Evolutionary conservation across 305 asterid species (phyloP), one percentile per base, ranked within the genome.

Genomic region (Fraxinus nigra): DNA sequence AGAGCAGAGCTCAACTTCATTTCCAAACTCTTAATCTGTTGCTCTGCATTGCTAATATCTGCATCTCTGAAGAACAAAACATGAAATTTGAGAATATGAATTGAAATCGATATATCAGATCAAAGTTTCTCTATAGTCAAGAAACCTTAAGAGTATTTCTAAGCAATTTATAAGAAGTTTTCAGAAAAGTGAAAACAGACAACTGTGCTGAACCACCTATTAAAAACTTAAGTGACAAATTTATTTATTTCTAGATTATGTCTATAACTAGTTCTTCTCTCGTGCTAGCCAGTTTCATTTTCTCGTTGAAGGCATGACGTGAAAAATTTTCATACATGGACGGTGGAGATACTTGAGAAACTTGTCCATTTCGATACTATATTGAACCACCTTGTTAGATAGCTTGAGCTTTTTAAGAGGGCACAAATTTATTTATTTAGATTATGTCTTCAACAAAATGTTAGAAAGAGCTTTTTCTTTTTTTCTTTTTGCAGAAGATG

Each of bases 1-100:
- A 91, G 88, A 88, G 90, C 87, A 83, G 96, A 91, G 72, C 89
- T 93, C 86, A 97, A 88, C 91, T 91, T 91, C 89, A 73, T 82
- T 85, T 92, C 98, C 88, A 91, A 83, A 87, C 85, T 90, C 89
- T 88, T 92, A 79, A 90, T 85, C 85, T 89, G 92, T 86, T 91
- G 90, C 87, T 94, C 90, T 40, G 93, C 90, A 43, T 61, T 81
- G 86, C 84, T 81, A 79, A 97, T 86, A 56, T 95, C 91, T 87
- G 87, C 91, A 86, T 97, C 99, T 89, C 99, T 97, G 94, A 86
- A 84, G 78, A 84, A 82, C 33, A 78, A 69, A 77, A 77, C 75
- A 80, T 74, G 56, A 87, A 26, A 73, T 22, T 51, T 54, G 18
- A 72, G 79, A 86, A 81, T 72, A 79, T 33, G 37, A 67, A 33